These are phyloP conservation scores for Hypericum perforatum DNA, from an alignment of 345 rosid genomes.

Conservation along the genomic window DNA sequence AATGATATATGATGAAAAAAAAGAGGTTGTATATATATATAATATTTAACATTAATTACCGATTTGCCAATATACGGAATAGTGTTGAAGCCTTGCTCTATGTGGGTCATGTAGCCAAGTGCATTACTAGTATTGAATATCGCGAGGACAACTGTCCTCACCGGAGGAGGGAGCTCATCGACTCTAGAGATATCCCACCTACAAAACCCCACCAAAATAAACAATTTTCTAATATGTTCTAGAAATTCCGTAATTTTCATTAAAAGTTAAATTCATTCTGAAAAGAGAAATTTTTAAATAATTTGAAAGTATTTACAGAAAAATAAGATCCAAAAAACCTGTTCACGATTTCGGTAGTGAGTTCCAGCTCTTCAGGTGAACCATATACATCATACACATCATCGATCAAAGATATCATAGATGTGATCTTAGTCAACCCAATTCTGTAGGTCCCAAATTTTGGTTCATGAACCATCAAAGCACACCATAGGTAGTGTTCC, in stretches of 20 bases:
- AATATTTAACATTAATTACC: background rate
- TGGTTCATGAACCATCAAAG: slow-evolving; percentile 22
- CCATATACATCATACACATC: slow-evolving; percentile 39
- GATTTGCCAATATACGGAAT: slow-evolving; percentile 5
- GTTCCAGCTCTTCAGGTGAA: slow-evolving; percentile 27
- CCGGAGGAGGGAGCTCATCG: slow-evolving; percentile 3
- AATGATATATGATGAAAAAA: no score
- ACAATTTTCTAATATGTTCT: slow-evolving; percentile 21
- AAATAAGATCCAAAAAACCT: background rate
- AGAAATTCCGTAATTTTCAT: slow-evolving; percentile 33
- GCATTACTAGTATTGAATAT: slow-evolving; percentile 3
- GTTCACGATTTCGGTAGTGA: slow-evolving; percentile 15
- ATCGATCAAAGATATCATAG: slow-evolving; percentile 22
- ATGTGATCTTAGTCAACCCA: slow-evolving; percentile 14
- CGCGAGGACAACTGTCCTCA: slow-evolving; percentile 7
- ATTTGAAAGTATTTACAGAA: no score
- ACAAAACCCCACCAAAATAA: background rate
- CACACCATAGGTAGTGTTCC: slow-evolving; percentile 28
- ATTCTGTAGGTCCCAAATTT: slow-evolving; percentile 18
- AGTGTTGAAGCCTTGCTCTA: slow-evolving; percentile 1
- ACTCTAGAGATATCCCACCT: slow-evolving; percentile 3
- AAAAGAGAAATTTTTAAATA: background rate
- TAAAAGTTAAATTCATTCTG: slow-evolving; percentile 27
- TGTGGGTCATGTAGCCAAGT: background rate
- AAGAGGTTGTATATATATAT: no score